Base-by-base conservation (phyloP, 495 filamentous ascomycete genomes). In the Tuber umbilicatum region DNA sequence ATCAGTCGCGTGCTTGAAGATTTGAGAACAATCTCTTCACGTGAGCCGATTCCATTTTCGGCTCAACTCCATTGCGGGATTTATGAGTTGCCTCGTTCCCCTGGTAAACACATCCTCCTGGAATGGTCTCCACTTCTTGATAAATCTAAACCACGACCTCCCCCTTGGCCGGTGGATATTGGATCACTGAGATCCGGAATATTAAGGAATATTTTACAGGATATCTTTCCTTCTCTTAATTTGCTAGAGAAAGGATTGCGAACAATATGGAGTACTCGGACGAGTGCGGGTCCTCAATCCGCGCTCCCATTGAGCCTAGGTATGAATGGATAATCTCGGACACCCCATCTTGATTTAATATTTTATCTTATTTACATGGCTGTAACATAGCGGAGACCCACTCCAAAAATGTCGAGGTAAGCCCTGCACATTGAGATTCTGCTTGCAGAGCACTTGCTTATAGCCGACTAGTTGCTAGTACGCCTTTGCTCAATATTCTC, bases 1-100 rank as follows among this genome's bases (percentile, higher is more conserved):
- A 60, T 60, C 9, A n/a, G 31, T n/a, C 50, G 74, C 39, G 40
- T 68, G 7, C 64, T 78, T 9, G 35, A 23, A 17, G 68, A 78
- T n/a, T 60, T 77, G 23, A n/a, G 47, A 9, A n/a, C n/a, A n/a
- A n/a, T 50, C 47, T 50, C 39, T 41, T 10, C 47, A 12, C 47
- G 10, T 10, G 21, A 23, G 23, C 10, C 1, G 9, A 31, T 60
- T 2, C n/a, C n/a, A 16, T 60, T 2, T 5, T 16, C 50, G 16
- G 50, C 9, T 60, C 50, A 60, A 16, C 10, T 60, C n/a, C 31
- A 60, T 60, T 60, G 50, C 14, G 75, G 76, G 31, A 31, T 78
- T 14, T 71, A 74, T 9, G 68, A 76, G 27, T 71, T 39, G 19
- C 38, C 37, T 17, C 21, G 21, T 35, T 27, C 17, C 16, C 67